Base-by-base conservation (phyloP, 2,329 filamentous ascomycete species). In the Alternaria incomplexa region DNA sequence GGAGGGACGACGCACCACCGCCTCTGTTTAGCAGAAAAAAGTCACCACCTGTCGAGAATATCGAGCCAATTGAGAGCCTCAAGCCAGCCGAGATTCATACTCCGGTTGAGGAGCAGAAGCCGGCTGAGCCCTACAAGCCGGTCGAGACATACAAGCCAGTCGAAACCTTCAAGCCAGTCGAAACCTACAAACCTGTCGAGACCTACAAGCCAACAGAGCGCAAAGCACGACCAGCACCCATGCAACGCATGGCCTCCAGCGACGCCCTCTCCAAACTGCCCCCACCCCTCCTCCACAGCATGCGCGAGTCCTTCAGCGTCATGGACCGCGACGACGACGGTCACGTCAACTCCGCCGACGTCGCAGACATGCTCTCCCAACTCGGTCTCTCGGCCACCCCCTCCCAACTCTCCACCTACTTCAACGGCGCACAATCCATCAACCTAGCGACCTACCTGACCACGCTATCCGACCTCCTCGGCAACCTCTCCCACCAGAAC, bases 271-370 rank as follows among this genome's bases (percentile, higher is more conserved):
- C 90, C 3, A 90, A 92, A 73, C 82, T 98, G 45, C 91, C 95
- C 40, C 89, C 93, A 3, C 85, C 92, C 4, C 93, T 97, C 72
- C 89, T 97, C 36, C 89, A 94, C 73, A 92, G 93, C 72, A 87
- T 99, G 81, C 89, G 96, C 64, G 95, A 98, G 77, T 93, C 91
- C 0, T 99, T 98, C 80, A 93, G 96, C 79, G 93, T 97, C 62
- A 85, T 99, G 50, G 96, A 98, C 79, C 87, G 93, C 63, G 91
- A 96, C 80, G 94, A 93, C 74, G 93, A 96, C 74, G 94, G 95
- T 17, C 84, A 88, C 54, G 90, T 99, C 64, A 91, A 90, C 69
- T 87, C 91, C 62, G 91, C 95, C 22, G 93, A 97, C 77, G 89
- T 99, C 6, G 89, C 89, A 15, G 92, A 96, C 73, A 97, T 97